phyloP scores from a whole-genome alignment of 371 early-diverging fungal genomes.

The Apophysomyces trapeziformis region DNA sequence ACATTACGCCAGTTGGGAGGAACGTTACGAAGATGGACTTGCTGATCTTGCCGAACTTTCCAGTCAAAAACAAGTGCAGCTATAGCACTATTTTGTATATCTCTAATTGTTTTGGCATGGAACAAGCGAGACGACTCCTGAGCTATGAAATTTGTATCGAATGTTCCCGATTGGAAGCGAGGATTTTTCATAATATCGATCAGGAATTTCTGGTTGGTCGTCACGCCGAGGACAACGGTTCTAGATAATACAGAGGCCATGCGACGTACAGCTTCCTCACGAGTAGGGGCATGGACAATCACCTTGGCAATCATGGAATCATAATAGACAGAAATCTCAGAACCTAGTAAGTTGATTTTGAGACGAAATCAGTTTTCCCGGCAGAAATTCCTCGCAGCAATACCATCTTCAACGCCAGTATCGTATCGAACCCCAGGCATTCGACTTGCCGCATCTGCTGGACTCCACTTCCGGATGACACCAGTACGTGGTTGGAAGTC shows the following conservation, averaged over 20 bases:
- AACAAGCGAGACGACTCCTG: constrained; percentile 40
- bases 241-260: constrained; percentile 76
- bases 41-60: constrained; percentile 51
- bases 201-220: constrained; percentile 72
- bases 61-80: constrained; percentile 62
- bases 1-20: constrained; percentile 65
- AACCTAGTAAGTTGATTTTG: constrained; percentile 40
- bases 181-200: constrained; percentile 56
- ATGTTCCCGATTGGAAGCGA: constrained; percentile 61
- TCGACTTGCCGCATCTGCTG: constrained; percentile 61
- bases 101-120: constrained; percentile 18
- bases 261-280: constrained; percentile 72
- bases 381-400: constrained; percentile 31
- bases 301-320: constrained; percentile 90
- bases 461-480: constrained; percentile 81
- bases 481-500: constrained; percentile 84
- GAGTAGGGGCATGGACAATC: constrained; percentile 81
- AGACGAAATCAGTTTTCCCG: neutral
- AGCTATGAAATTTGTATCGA: constrained; percentile 66
- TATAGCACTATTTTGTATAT: constrained; percentile 33
- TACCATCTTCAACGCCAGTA: constrained; percentile 82
- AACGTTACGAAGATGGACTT: constrained; percentile 54
- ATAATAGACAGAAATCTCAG: constrained; percentile 80
- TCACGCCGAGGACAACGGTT: constrained; percentile 64
- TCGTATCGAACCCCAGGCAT: constrained; percentile 76